These are phyloP conservation scores for Annulohypoxylon truncatum DNA, from an alignment of 2,329 filamentous ascomycete genomes.

Conservation along the genomic window DNA sequence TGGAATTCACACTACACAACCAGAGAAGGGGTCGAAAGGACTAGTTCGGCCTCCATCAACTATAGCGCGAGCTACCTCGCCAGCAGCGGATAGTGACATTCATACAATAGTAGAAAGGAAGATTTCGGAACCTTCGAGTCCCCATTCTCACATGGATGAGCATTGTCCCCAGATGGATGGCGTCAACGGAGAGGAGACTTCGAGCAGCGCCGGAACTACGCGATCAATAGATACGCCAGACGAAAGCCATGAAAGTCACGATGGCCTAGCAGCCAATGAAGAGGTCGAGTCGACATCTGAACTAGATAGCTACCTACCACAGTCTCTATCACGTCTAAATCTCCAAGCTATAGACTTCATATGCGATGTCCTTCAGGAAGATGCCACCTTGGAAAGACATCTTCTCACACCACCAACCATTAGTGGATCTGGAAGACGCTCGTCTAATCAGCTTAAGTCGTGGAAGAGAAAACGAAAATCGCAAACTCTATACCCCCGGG, in stretches of 20 bases:
- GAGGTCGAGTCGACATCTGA: constrained; percentile 39
- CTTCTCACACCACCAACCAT: constrained; percentile 57
- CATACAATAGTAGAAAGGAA: constrained; percentile 32
- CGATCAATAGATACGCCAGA: constrained; percentile 39
- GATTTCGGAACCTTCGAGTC: constrained; percentile 25
- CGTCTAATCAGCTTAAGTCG: constrained; percentile 45
- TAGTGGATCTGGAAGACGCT: constrained; percentile 45
- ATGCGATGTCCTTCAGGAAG: constrained; percentile 69
- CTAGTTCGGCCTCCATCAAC: constrained; percentile 40
- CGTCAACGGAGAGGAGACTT: constrained; percentile 40
- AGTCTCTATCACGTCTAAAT: constrained; percentile 66
- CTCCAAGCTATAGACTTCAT: constrained; percentile 69
- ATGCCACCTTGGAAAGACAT: constrained; percentile 64
- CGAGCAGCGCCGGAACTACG: constrained; percentile 37
- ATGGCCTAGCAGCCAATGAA: constrained; percentile 27
- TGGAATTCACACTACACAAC: constrained; percentile 26
- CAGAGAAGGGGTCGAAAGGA: constrained; percentile 43
- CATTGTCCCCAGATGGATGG: constrained; percentile 41
- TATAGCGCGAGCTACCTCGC: constrained; percentile 40
- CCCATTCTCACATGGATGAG: constrained; percentile 25
- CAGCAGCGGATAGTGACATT: constrained; percentile 38
- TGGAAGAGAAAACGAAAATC: constrained; percentile 52
- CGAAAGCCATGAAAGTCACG: constrained; percentile 39
- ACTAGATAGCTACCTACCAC: constrained; percentile 60
- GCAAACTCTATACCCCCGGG: constrained; percentile 44